Evolutionary conservation across 148 eudicot species (phyloP).

Genomic region (Cornus florida): DNA sequence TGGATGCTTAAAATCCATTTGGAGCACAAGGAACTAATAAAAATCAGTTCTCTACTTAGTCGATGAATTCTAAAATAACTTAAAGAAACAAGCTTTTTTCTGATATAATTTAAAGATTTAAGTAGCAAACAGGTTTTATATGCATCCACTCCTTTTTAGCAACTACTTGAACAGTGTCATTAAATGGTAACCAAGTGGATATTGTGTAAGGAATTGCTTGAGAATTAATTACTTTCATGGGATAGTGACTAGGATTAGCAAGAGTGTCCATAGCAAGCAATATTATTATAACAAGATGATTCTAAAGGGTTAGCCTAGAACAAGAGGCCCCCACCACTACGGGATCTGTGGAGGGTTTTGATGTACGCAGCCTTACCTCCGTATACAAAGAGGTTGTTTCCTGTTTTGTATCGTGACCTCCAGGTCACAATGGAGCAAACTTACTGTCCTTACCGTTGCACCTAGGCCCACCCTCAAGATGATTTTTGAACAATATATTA

Average conservation of each 20-base stretch:
- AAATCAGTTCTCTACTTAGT: neutral
- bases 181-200: neutral
- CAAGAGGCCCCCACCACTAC: too few species aligned
- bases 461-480: too few species aligned
- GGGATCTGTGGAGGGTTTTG: too few species aligned
- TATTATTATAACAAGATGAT: neutral
- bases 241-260: neutral
- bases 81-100: neutral
- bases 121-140: neutral
- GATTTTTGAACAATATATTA: neutral
- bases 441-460: too few species aligned
- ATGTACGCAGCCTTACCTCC: too few species aligned
- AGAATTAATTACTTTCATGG: neutral
- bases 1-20: neutral
- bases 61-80: neutral
- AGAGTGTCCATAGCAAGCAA: neutral
- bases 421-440: too few species aligned
- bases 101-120: neutral
- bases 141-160: neutral
- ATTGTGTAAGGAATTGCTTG: neutral
- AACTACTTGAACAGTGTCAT: neutral
- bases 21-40: neutral
- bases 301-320: too few species aligned
- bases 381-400: too few species aligned
- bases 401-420: too few species aligned